Conservation (phyloP, 2,329 filamentous ascomycete genomes). For the Ophiostoma sp. region DNA sequence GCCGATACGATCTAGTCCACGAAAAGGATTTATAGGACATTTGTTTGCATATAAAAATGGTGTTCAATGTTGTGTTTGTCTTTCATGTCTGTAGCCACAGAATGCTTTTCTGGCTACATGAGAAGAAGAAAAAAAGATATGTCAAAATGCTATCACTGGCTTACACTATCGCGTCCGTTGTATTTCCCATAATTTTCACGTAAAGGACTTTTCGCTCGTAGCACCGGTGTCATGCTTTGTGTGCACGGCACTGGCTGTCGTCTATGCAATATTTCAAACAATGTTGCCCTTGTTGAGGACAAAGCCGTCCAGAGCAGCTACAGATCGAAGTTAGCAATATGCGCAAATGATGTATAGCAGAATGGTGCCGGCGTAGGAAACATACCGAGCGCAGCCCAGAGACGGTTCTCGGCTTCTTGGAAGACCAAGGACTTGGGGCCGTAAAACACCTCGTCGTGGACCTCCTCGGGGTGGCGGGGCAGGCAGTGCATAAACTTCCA, state of each 20-base stretch:
- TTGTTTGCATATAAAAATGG: conserved; percentile 6
- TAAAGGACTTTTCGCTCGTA: background rate
- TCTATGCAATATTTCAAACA: conserved; percentile 27
- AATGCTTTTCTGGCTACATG: background rate
- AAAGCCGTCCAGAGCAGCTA: conserved; percentile 76
- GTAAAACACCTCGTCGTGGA: conserved; percentile 92
- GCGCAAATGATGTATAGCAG: background rate
- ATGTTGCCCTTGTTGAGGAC: conserved; percentile 92
- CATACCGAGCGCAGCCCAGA: conserved; percentile 81
- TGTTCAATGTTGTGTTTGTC: background rate
- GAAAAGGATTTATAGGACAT: conserved; percentile 8
- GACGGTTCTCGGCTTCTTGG: conserved; percentile 85
- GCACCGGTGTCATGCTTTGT: background rate
- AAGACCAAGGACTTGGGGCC: conserved; percentile 80
- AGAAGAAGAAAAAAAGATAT: background rate
- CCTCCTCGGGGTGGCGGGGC: conserved; percentile 86
- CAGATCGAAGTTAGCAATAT: background rate
- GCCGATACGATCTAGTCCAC: background rate
- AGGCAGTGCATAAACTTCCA: conserved; percentile 99
- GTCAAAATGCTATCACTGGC: background rate
- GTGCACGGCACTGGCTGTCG: background rate
- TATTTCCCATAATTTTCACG: background rate
- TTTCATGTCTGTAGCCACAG: background rate
- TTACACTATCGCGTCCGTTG: background rate
- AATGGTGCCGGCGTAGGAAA: conserved; percentile 26